Conservation (phyloP, 2,329 filamentous ascomycete genomes). For the Neodidymelliopsis sp. region DNA sequence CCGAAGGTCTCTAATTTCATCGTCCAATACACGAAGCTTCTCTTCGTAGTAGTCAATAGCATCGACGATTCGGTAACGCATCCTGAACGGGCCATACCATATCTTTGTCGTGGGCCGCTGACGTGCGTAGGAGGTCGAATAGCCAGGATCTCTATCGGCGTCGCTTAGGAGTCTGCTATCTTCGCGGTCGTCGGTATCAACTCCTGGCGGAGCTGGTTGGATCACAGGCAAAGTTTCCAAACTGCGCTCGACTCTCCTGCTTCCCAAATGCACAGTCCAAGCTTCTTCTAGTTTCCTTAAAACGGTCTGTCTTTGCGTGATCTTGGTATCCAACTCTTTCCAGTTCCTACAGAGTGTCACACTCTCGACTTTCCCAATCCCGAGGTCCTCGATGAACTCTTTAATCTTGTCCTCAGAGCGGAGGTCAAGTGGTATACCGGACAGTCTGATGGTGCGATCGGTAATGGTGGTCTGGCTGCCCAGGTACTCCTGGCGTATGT, state of each 20-base stretch:
- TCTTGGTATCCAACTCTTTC: constrained; percentile 78
- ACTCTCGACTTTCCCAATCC: constrained; percentile 87
- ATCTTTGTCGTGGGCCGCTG: constrained; percentile 73
- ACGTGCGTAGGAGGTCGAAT: constrained; percentile 55
- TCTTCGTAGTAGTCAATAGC: constrained; percentile 96
- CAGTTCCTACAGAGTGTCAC: constrained; percentile 89
- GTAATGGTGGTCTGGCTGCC: constrained; percentile 95
- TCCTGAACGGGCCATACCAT: constrained; percentile 77
- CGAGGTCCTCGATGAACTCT: constrained; percentile 82
- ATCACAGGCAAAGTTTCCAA: constrained; percentile 59
- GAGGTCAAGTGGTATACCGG: constrained; percentile 82
- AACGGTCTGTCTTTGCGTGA: constrained; percentile 70
- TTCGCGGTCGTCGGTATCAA: constrained; percentile 52
- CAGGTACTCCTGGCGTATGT: constrained; percentile 86
- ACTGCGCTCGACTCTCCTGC: constrained; percentile 58
- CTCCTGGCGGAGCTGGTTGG: constrained; percentile 53
- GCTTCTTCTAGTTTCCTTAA: constrained; percentile 80
- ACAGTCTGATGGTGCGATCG: constrained; percentile 89
- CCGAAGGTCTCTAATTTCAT: constrained; percentile 73
- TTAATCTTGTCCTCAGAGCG: constrained; percentile 85
- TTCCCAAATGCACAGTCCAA: constrained; percentile 79
- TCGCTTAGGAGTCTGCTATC: constrained; percentile 67
- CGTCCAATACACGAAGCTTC: constrained; percentile 79
- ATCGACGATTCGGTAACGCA: constrained; percentile 78
- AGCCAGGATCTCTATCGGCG: constrained; percentile 44